Conservation (phyloP, 148 eudicot species). For the Amaranthus palmeri region DNA sequence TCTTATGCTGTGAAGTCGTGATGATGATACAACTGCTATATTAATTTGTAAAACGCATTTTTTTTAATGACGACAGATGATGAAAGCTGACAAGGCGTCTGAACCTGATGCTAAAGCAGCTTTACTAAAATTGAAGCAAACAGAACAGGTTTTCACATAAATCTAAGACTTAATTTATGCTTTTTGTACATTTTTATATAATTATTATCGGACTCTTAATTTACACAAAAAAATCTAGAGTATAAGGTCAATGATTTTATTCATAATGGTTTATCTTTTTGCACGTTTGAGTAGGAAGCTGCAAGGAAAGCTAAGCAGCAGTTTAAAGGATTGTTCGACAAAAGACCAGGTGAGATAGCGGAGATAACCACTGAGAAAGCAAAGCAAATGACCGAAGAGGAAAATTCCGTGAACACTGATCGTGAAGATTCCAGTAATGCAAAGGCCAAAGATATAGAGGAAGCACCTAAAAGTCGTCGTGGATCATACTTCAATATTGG, state of each 20-base stretch:
- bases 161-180: too few species aligned
- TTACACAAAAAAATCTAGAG: too few species aligned
- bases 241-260: too few species aligned
- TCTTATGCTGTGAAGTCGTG: neutral
- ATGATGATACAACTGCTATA: neutral
- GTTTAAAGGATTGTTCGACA: constrained; percentile 92
- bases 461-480: constrained; percentile 36
- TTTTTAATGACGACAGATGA: constrained; percentile 52
- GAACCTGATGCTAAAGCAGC: constrained; percentile 88
- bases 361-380: constrained; percentile 36
- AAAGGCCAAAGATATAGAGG: constrained; percentile 25
- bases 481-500: constrained; percentile 23
- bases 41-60: constrained; percentile 14
- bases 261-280: neutral
- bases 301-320: constrained; percentile 68
- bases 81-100: constrained; percentile 76
- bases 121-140: constrained; percentile 72
- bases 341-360: constrained; percentile 80
- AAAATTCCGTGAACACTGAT: constrained; percentile 23
- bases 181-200: too few species aligned
- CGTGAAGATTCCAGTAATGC: constrained; percentile 26
- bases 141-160: constrained; percentile 60
- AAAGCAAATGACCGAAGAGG: constrained; percentile 21
- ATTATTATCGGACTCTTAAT: too few species aligned
- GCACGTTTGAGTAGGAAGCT: constrained; percentile 48